phyloP scores from a whole-genome alignment of 83 land plant species.

The Isoetes engelmannii region DNA sequence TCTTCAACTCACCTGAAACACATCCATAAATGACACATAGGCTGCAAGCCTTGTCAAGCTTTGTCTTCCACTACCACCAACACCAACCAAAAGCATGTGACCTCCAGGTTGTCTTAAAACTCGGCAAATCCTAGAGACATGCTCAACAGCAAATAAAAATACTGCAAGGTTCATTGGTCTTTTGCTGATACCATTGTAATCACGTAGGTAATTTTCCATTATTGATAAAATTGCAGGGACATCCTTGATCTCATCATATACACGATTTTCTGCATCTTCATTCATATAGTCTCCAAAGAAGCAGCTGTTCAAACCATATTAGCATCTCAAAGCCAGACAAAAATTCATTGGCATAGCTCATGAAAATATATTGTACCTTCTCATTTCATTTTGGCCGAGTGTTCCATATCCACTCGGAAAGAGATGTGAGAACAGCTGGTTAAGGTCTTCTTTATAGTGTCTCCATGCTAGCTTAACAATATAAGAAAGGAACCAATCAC shows the following conservation, averaged over 20 bases:
- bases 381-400: constrained; percentile 29
- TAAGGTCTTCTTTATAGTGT: constrained; percentile 30
- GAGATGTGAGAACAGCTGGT: constrained; percentile 22
- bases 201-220: constrained; percentile 27
- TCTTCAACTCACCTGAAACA: constrained; percentile 26
- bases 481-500: constrained; percentile 32
- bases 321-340: not conserved
- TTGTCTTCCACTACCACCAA: constrained; percentile 43
- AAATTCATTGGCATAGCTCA: not conserved
- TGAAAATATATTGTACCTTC: constrained; percentile 25
- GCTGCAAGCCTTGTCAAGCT: constrained; percentile 39
- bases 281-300: constrained; percentile 39
- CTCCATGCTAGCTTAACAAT: constrained; percentile 14
- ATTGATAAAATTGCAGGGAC: constrained; percentile 17
- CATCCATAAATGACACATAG: constrained; percentile 34
- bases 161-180: constrained; percentile 44
- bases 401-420: not conserved
- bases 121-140: constrained; percentile 37
- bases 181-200: constrained; percentile 40
- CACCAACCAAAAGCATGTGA: constrained; percentile 41
- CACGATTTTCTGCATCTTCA: constrained; percentile 33
- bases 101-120: constrained; percentile 42
- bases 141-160: constrained; percentile 42
- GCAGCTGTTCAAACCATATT: constrained; percentile 17
- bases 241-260: constrained; percentile 33